These are phyloP conservation scores for Polyporus tsugae DNA, from an alignment of 1,284 basidiomycete species.

Conservation along the genomic window DNA sequence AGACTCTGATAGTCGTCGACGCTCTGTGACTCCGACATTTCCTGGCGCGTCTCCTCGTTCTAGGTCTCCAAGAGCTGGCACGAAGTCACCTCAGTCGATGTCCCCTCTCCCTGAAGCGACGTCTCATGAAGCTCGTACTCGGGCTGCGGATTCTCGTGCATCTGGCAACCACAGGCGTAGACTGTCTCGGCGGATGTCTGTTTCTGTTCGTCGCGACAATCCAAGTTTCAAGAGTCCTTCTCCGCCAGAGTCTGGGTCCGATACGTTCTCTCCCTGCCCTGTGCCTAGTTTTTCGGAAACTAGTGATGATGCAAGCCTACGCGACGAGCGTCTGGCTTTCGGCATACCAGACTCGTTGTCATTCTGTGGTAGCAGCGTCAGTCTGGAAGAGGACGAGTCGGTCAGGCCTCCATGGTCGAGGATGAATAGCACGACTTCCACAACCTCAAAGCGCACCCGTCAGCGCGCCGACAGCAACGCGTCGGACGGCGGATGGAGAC, in stretches of 20 bases:
- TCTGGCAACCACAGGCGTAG: neutral
- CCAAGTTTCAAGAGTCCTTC: neutral
- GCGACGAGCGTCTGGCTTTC: slow-evolving; percentile 39
- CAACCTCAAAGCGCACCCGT: slow-evolving; percentile 34
- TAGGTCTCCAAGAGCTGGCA: neutral
- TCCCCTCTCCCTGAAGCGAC: slow-evolving; percentile 3
- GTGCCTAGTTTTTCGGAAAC: slow-evolving; percentile 6
- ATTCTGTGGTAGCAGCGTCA: slow-evolving; percentile 35
- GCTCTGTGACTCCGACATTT: slow-evolving; percentile 11
- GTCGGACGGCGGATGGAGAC: slow-evolving; percentile 47
- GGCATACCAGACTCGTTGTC: slow-evolving; percentile 46
- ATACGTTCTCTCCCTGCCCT: slow-evolving; percentile 15
- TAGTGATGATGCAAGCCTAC: slow-evolving; percentile 23
- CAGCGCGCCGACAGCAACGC: slow-evolving; percentile 55
- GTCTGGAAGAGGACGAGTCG: slow-evolving; percentile 46
- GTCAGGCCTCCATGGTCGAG: slow-evolving; percentile 49
- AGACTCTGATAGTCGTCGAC: neutral
- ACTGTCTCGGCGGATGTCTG: slow-evolving; percentile 5
- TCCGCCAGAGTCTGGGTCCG: neutral
- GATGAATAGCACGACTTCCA: slow-evolving; percentile 39
- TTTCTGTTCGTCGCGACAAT: neutral
- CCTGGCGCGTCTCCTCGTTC: slow-evolving; percentile 18
- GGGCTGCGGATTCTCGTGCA: neutral
- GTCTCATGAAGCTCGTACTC: slow-evolving; percentile 5
- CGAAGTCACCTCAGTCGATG: neutral